Base-by-base conservation (phyloP, 345 rosid species). In the Murraya koenigii region DNA sequence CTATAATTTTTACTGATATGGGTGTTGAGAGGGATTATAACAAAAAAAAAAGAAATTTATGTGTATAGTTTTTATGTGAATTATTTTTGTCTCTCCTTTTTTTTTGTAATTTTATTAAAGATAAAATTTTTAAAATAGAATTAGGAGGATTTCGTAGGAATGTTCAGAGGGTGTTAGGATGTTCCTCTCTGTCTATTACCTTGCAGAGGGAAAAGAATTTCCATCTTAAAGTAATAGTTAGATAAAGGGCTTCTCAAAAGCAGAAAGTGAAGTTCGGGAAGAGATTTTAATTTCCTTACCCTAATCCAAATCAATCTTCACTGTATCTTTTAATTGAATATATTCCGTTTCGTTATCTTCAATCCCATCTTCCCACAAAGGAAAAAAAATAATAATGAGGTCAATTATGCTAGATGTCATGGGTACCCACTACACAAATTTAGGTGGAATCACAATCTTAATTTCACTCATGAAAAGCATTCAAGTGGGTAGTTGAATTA, bases 381-480 rank as follows among this genome's bases (percentile, higher is more conserved):
- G 60, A 75, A 39, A 33, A 59, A 33, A 7, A 19, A 22, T 26
- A 64, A 72, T 39, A 23, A 44, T 28, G 58, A 62, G 35, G 55
- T 54, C 71, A 55, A 30, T 68, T 78, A n/a, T 67, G 69, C 49
- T 78, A 28, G 39, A 73, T 58, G 75, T 68, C 47, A 80, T 52
- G 65, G 71, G 70, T 52, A 6, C 72, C 84, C 82, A 83, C 82
- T 78, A 23, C 20, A 25, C 41, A 69, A 82, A 72, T 52, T 41
- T 69, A 75, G 70, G 49, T 69, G 77, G 79, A 69, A 83, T 56
- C 76, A 65, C 33, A 44, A 52, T 38, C 69, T 75, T 68, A 38
- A 20, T 74, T 49, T 60, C 25, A 58, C 62, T 77, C 61, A 33
- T 22, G 22, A 56, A 71, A 61, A 47, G 39, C 52, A 69, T 76